A percentile compares a stretch with the other conserved stretches of the same genome.
Conservation (phyloP, 768 basidiomycete species). For the Rhodotorula kratochvilovae region DNA sequence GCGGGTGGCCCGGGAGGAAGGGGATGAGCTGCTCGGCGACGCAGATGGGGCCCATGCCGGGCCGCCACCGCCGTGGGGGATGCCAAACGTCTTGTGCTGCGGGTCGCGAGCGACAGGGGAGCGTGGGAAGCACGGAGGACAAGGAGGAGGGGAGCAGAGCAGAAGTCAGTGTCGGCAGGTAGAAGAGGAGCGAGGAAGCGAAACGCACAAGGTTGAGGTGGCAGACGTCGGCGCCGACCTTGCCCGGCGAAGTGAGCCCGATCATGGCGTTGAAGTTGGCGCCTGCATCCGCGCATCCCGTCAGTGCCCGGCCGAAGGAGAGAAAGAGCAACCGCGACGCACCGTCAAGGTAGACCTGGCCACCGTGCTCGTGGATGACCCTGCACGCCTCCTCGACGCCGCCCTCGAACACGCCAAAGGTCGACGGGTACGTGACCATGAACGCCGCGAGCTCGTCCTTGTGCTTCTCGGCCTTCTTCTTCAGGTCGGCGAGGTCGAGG, state of each 20-base stretch:
- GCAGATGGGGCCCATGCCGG: slow-evolving; percentile 90
- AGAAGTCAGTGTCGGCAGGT: no score
- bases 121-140: no score
- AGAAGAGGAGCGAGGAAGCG: neutral
- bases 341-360: slow-evolving; percentile 88
- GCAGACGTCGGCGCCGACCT: slow-evolving; percentile 96
- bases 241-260: slow-evolving; percentile 52
- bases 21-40: slow-evolving; percentile 87
- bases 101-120: no score
- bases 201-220: slow-evolving; percentile 50
- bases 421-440: slow-evolving; percentile 72
- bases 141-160: no score
- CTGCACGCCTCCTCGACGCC: slow-evolving; percentile 76
- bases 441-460: slow-evolving; percentile 88
- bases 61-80: slow-evolving; percentile 94
- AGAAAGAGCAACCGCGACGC: neutral
- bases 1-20: slow-evolving; percentile 85
- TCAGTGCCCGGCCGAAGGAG: neutral
- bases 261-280: slow-evolving; percentile 41
- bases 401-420: slow-evolving; percentile 94
- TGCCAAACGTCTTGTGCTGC: slow-evolving; percentile 44
- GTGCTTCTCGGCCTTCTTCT: slow-evolving; percentile 80
- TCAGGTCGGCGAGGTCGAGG: slow-evolving; percentile 79
- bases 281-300: neutral
- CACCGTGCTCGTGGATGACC: slow-evolving; percentile 89